Base-by-base conservation (phyloP, 2,329 filamentous ascomycete genomes). In the Pseudopyricularia javanii region DNA sequence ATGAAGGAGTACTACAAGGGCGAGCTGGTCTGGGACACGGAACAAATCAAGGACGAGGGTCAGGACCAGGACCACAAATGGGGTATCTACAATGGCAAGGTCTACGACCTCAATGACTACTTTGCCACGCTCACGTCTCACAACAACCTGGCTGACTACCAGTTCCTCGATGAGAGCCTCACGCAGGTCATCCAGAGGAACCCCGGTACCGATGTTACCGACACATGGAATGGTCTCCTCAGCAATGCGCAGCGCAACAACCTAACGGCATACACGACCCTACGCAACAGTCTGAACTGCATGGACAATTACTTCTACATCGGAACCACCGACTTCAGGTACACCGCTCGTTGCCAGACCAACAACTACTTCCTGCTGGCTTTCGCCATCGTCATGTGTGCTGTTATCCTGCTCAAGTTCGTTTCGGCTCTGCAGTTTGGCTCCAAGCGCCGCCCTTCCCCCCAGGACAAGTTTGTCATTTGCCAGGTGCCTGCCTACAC, bases 401-500 rank as follows among this genome's bases (percentile, higher is more conserved):
- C 77, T 1, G 87, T 96, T 56, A 91, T 97, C 58, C 63, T 83
- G 50, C 71, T 87, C 70, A 98, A 97, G 69, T 98, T 98, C 71
- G 67, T 98, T 63, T 83, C 93, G 51, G 93, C 93, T 12, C 76
- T 98, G 43, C 93, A 96, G 63, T 88, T 98, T 56, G 91, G 91
- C 47, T 90, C 90, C 5, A 96, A 96, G 72, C 82, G 88, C 55
- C 84, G 88, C 17, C 93, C 93, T 3, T 79, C 86, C 6, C 86
- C 90, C 35, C 93, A 97, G 68, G 93, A 98, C 69, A 98, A 97
- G 66, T 98, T 98, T 62, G 91, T 98, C 61, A 97, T 98, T 59
- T 97, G 93, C 69, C 90, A 96, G 68, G 90, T 98, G 32, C 93
- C 93, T 9, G 93, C 93, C 5, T 98, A 98, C 64, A 98, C 93